Base-by-base conservation (phyloP, 805 yeast genomes). In the Wickerhamiella musiphila region DNA sequence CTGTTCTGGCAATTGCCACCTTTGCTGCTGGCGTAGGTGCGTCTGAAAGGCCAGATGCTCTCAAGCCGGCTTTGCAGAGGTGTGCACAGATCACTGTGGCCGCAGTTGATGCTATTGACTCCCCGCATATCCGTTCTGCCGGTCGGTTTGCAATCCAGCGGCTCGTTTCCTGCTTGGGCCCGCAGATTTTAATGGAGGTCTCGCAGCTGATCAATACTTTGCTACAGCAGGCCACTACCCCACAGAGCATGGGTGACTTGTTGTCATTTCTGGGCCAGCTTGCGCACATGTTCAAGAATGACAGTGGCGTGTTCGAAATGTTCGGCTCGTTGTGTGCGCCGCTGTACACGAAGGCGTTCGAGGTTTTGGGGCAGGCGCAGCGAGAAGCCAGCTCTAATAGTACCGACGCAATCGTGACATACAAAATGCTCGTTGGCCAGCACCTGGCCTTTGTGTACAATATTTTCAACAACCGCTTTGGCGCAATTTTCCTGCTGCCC, bases 71-170 rank as follows among this genome's bases (percentile, higher is more conserved):
- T 45, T 66, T 81, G 45, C 60, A 66, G 34, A 70, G 70, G 42
- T 75, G 81, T 5, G 74, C 93, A 0, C 82, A 81, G 49, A 93
- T 78, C 26, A 78, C 81, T 9, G 52, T 79, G 18, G 83, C 83
- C 14, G 78, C 93, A 1, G 62, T 90, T 40, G 93, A 86, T 39
- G 72, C 66, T 36, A 70, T 83, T 40, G 65, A 68, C 25, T 64
- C 62, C 39, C 82, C 75, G 48, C 61, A 63, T 20, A 70, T 86
- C 28, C 68, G 96, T 49, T 94, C 82, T 43, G 76, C 94, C 4
- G 63, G 86, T 4, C 67, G 94, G 45, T 82, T 78, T 51, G 70
- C 94, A 19, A 74, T 84, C 55, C 81, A 94, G 8, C 67, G 96
- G 39, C 65, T 90, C 43, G 76, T 83, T 34, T 81, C 92, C 15